Evolutionary conservation across 2,329 filamentous ascomycete species (phyloP).

Genomic region (Trichoderma harzianum): DNA sequence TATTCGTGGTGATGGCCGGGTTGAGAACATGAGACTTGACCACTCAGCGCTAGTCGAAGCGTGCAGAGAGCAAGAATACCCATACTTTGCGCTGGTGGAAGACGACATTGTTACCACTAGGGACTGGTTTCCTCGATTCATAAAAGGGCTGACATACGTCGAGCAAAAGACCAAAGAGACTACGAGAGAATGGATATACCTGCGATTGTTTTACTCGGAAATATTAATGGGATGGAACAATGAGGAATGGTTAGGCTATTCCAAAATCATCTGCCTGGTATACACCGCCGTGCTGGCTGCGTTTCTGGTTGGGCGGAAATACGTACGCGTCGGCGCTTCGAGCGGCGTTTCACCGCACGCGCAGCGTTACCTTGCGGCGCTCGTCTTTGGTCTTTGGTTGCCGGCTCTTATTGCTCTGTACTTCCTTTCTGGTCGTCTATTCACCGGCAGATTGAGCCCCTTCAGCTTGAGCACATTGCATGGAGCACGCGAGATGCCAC

Average conservation of each 20-base stretch:
- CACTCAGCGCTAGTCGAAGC: conserved; percentile 34
- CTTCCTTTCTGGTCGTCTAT: conserved; percentile 30
- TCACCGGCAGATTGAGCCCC: conserved; percentile 27
- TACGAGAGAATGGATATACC: conserved; percentile 33
- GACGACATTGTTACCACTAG: conserved; percentile 36
- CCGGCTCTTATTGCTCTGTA: conserved; percentile 32
- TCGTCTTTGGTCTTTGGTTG: conserved; percentile 31
- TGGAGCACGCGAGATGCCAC: conserved; percentile 34
- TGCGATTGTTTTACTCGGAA: conserved; percentile 40
- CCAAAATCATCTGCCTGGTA: conserved; percentile 25
- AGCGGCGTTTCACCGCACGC: conserved; percentile 20
- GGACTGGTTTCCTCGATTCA: conserved; percentile 34
- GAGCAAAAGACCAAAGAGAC: conserved; percentile 24
- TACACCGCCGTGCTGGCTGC: conserved; percentile 26
- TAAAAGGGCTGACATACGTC: conserved; percentile 28
- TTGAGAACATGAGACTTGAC: conserved; percentile 35
- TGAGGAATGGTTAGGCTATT: conserved; percentile 33
- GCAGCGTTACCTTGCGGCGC: conserved; percentile 26
- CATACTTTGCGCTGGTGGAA: conserved; percentile 37
- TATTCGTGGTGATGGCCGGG: conserved; percentile 28
- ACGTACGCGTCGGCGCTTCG: conserved; percentile 11
- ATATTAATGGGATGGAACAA: conserved; percentile 38
- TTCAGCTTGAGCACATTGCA: conserved; percentile 10
- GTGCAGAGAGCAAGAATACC: conserved; percentile 28
- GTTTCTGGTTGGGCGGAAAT: conserved; percentile 19